phyloP scores from a whole-genome alignment of 805 yeast genomes.

The Cephaloascus albidus region DNA sequence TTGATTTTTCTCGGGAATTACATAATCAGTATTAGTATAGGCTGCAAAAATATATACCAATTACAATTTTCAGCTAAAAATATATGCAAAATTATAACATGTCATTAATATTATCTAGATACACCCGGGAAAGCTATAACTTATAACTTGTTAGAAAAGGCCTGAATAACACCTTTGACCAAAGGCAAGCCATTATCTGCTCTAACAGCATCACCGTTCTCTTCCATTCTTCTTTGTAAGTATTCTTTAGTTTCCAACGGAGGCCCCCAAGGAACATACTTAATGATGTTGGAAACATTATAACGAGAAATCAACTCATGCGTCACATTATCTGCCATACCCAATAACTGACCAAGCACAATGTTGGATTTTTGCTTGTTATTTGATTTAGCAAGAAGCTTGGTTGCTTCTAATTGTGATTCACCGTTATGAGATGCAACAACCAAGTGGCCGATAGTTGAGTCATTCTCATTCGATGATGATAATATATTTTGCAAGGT shows the following conservation, averaged over 20 bases:
- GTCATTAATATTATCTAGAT: too few species aligned
- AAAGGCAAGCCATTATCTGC: conserved; percentile 33
- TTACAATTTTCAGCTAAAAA: too few species aligned
- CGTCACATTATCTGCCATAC: conserved; percentile 92
- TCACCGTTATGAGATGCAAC: conserved; percentile 85
- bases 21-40: too few species aligned
- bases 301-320: conserved; percentile 59
- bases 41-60: too few species aligned
- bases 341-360: conserved; percentile 82
- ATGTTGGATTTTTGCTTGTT: conserved; percentile 41
- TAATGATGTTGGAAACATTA: conserved; percentile 67
- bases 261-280: conserved; percentile 98
- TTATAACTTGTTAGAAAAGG: conserved; percentile 17
- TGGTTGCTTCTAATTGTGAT: conserved; percentile 68
- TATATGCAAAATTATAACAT: too few species aligned
- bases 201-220: conserved; percentile 92
- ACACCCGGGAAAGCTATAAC: too few species aligned
- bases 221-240: conserved; percentile 81
- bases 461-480: conserved; percentile 26
- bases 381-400: conserved; percentile 27
- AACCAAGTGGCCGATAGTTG: conserved; percentile 66
- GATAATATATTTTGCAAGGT: conserved; percentile 50
- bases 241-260: conserved; percentile 90
- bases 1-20: too few species aligned
- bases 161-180: conserved; percentile 20